Evolutionary conservation across 169 alveolate species (phyloP).

Genomic region (Eimeria brunetti): DNA sequence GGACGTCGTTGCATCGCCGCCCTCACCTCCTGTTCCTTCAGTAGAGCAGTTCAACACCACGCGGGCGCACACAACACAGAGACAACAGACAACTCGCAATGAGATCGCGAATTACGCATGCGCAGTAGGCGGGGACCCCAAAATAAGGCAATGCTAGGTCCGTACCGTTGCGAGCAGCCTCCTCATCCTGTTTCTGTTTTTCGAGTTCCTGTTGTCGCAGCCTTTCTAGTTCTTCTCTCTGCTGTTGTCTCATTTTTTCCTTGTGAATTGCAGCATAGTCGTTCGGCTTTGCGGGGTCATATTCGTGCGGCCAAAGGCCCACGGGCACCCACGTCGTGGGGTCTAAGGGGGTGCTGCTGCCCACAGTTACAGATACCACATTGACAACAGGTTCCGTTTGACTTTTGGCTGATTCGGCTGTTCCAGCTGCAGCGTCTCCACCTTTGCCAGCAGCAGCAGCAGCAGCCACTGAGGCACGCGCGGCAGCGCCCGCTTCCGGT

Average conservation of each 20-base stretch:
- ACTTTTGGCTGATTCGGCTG: neutral
- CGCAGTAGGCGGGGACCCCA: neutral
- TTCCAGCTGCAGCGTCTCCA: constrained; percentile 33
- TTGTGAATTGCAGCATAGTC: constrained; percentile 74
- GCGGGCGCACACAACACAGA: neutral
- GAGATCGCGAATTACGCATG: neutral
- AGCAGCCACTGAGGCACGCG: constrained; percentile 34
- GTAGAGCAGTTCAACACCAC: neutral
- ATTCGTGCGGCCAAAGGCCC: constrained; percentile 78
- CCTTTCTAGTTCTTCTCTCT: constrained; percentile 81
- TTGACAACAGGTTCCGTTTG: constrained; percentile 44
- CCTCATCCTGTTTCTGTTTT: constrained; percentile 64
- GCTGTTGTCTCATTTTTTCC: constrained; percentile 76
- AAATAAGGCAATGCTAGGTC: neutral
- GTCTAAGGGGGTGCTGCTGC: constrained; percentile 41
- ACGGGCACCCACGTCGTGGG: constrained; percentile 67
- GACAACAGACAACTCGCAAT: neutral
- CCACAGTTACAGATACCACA: constrained; percentile 51
- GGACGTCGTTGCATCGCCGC: constrained; percentile 53
- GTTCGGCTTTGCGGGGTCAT: constrained; percentile 81
- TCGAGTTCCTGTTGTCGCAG: constrained; percentile 75
- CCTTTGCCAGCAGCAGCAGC: constrained; percentile 27
- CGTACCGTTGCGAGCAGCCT: constrained; percentile 60
- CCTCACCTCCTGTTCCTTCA: constrained; percentile 46
- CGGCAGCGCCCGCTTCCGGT: constrained; percentile 16